Percentiles rank a stretch among this genome's conserved stretches.
phyloP scores from a whole-genome alignment of 1,139 yeast genomes.

The Saccharomyces hybrid region DNA sequence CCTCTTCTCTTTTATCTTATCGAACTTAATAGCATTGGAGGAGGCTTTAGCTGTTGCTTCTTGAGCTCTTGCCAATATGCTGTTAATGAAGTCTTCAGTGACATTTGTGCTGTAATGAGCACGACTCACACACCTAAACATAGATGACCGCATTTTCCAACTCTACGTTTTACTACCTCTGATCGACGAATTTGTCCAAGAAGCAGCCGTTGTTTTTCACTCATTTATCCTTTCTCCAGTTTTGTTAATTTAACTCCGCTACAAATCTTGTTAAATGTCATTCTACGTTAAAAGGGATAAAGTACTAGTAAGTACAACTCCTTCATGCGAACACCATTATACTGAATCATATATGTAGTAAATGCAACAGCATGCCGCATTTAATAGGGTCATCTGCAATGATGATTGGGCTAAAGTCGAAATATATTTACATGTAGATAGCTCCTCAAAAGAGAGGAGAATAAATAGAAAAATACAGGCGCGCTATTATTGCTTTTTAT shows the following conservation, averaged over 20 bases:
- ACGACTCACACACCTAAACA: not conserved
- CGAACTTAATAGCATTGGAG: not conserved
- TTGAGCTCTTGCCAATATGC: slow-evolving; percentile 19
- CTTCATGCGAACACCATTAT: not conserved
- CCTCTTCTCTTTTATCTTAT: not conserved
- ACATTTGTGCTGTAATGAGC: slow-evolving; percentile 16
- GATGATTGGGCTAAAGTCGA: not conserved
- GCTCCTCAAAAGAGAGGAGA: not conserved
- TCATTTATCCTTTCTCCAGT: not conserved
- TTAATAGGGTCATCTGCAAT: not conserved
- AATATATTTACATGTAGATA: not conserved
- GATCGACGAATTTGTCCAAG: not conserved
- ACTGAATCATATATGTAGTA: too few relatives aligned
- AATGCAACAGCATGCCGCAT: too few relatives aligned
- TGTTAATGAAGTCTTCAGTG: slow-evolving; percentile 22
- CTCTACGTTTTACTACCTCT: too few relatives aligned
- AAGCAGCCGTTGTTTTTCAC: not conserved
- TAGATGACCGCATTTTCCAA: not conserved
- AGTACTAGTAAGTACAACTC: not conserved
- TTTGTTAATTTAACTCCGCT: not conserved
- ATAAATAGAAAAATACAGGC: too few relatives aligned
- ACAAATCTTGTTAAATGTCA: not conserved
- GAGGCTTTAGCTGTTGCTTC: slow-evolving; percentile 15
- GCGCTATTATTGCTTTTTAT: not conserved
- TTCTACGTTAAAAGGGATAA: not conserved